Evolutionary conservation across 2,329 filamentous ascomycete species (phyloP).

Genomic region (Penicillium griseofulvum): DNA sequence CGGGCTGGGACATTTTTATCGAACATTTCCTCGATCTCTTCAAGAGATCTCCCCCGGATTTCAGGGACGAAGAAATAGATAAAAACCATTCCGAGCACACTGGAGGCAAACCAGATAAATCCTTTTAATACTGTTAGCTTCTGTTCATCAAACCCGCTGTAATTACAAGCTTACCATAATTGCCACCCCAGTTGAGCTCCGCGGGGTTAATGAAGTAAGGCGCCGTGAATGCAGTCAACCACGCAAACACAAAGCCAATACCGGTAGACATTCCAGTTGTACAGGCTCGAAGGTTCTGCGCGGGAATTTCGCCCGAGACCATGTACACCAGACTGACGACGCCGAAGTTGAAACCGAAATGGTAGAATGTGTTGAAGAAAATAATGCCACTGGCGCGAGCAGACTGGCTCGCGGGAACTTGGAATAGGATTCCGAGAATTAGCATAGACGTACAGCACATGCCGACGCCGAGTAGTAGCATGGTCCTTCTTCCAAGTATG

Average conservation of each 20-base stretch:
- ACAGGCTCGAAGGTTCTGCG: neutral
- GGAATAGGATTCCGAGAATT: neutral
- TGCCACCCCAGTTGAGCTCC: neutral
- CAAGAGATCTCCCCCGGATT: neutral
- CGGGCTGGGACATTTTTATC: neutral
- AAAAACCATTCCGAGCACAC: neutral
- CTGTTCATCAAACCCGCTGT: too few relatives aligned
- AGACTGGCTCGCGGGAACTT: neutral
- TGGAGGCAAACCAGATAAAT: neutral
- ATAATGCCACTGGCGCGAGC: neutral
- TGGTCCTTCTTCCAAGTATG: neutral
- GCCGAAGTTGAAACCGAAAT: neutral
- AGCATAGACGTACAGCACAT: neutral
- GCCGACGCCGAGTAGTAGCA: neutral
- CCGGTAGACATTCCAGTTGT: neutral
- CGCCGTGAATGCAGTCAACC: neutral
- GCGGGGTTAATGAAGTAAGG: neutral
- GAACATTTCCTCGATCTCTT: neutral
- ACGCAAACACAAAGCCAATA: neutral
- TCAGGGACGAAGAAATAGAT: neutral
- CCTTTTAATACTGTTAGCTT: neutral
- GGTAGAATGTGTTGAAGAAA: neutral
- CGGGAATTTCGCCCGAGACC: neutral
- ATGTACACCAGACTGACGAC: constrained; percentile 33
- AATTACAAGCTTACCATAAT: neutral